Evolutionary conservation across 2,329 filamentous ascomycete genomes (phyloP).

Genomic region (Epichloe baconii): DNA sequence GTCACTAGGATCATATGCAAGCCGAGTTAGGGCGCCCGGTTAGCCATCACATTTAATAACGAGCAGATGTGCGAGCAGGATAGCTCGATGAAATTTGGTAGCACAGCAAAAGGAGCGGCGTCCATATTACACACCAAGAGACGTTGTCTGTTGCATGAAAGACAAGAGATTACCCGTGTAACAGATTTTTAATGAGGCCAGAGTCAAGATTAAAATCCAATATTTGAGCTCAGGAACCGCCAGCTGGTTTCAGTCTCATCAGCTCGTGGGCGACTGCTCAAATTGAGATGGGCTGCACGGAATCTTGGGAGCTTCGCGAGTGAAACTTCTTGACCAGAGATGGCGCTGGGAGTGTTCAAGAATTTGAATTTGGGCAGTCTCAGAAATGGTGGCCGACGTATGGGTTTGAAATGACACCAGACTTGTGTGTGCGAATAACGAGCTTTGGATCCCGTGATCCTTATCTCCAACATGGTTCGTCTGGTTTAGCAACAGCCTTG

Average conservation of each 20-base stretch:
- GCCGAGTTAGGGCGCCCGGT: background rate
- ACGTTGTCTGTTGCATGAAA: background rate
- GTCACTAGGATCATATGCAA: background rate
- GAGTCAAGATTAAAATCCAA: background rate
- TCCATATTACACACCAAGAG: background rate
- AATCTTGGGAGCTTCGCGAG: too few species aligned
- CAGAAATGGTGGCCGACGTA: too few species aligned
- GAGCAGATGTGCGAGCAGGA: background rate
- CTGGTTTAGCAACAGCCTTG: background rate
- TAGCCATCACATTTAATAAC: background rate
- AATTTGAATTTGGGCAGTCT: too few species aligned
- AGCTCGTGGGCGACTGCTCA: background rate
- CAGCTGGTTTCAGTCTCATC: background rate
- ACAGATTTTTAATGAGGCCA: background rate
- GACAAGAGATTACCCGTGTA: background rate
- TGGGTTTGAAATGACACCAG: too few species aligned
- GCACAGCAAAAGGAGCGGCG: background rate
- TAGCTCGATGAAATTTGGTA: background rate
- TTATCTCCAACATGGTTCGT: background rate
- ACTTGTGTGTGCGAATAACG: background rate
- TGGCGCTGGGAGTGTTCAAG: too few species aligned
- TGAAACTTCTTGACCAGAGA: too few species aligned
- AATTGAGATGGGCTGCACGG: background rate
- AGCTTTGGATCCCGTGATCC: background rate
- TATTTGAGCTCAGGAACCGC: background rate